Evolutionary conservation across 805 yeast genomes (phyloP), one percentile per base, ranked within the genome.

Genomic region (Yueomyces sinensis): DNA sequence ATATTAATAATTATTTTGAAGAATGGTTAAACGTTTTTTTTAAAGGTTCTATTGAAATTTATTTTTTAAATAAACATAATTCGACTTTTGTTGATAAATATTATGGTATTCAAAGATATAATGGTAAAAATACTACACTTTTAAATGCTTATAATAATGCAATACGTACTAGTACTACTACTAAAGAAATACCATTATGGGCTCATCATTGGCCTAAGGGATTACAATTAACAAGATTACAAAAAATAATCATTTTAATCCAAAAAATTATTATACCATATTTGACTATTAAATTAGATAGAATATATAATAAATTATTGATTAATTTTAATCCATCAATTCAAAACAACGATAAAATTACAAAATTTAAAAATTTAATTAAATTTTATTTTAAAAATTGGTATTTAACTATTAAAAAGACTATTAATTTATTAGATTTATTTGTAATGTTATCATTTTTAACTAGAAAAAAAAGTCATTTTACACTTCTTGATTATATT

Each of bases 31-130:
- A 78, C 45, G 52, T 78, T 3, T 38, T 71, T 2, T 39, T 78
- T 3, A 61, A 87, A 47, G 74, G 81, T 0, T 37, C 68, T 3
- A 59, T 89, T 2, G 96, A 91, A 54, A 74, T 74, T 63, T 66
- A 70, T 41, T 82, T 77, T 44, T 54, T 89, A 32, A 68, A 62
- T 34, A 63, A 65, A 32, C 82, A 91, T 83, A 87, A 82, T 47
- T 73, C 93, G 0, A 73, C 91, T 2, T 83, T 89, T 48, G 83
- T 94, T 1, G 96, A 89, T 54, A 81, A 82, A 50, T 89, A 89
- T 51, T 89, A 89, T 50, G 97, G 96, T 2, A 58, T 89, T 42
- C 84, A 84, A 49, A 63, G 94, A 25, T 50, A 63, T 17, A 54
- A 57, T 34, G 39, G 46, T 32, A 42, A 41, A 9, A 49, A 50